Base-by-base conservation (phyloP, 164 flowering plant species). In the Magnolia sinica region DNA sequence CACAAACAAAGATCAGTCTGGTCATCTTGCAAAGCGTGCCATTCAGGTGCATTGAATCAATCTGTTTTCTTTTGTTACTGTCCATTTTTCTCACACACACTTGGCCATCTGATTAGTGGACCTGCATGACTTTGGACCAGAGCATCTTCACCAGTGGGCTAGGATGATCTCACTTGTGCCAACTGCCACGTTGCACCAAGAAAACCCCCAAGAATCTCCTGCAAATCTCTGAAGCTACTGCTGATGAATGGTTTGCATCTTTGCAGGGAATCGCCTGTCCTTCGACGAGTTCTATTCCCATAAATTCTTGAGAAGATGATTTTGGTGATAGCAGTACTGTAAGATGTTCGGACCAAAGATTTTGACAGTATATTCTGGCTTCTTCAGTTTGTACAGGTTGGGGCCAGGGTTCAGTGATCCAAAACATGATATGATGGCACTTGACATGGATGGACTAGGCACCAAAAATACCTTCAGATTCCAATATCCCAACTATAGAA, bases 251-350 rank as follows among this genome's bases (percentile, higher is more conserved):
- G 69, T 49, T 72, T 72, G 9, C 51, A 49, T 70, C 24, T 58
- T 63, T 78, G 81, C 88, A 87, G 91, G 29, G 10, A 68, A 79
- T 10, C 87, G 87, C 8, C 63, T 88, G 76, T 88, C 91, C 69
- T 87, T 87, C 24, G 81, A 87, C 50, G 94, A 88, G 76, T 89
- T 89, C 66, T 86, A 76, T 81, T 79, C 70, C 71, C 91, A 87
- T 49, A 80, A 72, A 31, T 87, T 89, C 77, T 79, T 89, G 78
- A 79, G 73, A 77, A 83, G 67, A 73, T 61, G 68, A 73, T n/a
- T 73, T 16, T 19, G 52, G 67, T 1, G 51, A 61, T 59, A 73
- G 20, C 14, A 7, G 9, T 37, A 66, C 61, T 55, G 2, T 16
- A 55, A 55, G 14, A 55, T 10, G 61, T 55, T 55, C 18, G 13